Evolutionary conservation across 2,329 filamentous ascomycete species (phyloP).

Genomic region (Tolypocladium tundrense): DNA sequence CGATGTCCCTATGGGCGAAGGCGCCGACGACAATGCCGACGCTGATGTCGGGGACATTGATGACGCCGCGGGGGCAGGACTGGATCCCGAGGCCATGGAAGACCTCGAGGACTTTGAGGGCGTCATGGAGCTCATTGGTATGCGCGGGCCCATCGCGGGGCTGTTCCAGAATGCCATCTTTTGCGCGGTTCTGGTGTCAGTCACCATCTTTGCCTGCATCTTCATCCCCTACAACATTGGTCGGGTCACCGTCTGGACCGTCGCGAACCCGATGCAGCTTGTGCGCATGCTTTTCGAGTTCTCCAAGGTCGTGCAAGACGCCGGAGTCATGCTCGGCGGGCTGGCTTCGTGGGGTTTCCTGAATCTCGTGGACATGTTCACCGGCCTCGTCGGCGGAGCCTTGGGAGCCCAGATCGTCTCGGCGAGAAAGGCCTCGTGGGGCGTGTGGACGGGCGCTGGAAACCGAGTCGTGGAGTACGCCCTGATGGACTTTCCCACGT

Average conservation of each 20-base stretch:
- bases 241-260: conserved; percentile 67
- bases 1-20: conserved; percentile 12
- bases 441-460: conserved; percentile 29
- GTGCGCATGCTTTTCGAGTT: conserved; percentile 61
- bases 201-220: conserved; percentile 76
- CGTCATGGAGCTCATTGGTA: conserved; percentile 89
- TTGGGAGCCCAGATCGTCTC: conserved; percentile 18
- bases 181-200: conserved; percentile 78
- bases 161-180: conserved; percentile 94
- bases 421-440: conserved; percentile 29
- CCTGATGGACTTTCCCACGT: conserved; percentile 38
- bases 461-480: conserved; percentile 40
- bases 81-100: conserved; percentile 68
- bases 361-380: conserved; percentile 27
- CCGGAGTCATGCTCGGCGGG: conserved; percentile 55
- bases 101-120: conserved; percentile 93
- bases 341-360: conserved; percentile 34
- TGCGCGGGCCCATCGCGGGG: conserved; percentile 84
- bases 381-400: conserved; percentile 21
- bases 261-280: conserved; percentile 71
- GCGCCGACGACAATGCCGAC: conserved; percentile 30
- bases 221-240: conserved; percentile 90
- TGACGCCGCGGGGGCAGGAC: conserved; percentile 46
- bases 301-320: conserved; percentile 73
- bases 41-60: conserved; percentile 31